Percentiles rank a stretch among this genome's conserved stretches.
Evolutionary conservation across 179 eudicot species (phyloP).

Genomic region (Drosera spatulata): DNA sequence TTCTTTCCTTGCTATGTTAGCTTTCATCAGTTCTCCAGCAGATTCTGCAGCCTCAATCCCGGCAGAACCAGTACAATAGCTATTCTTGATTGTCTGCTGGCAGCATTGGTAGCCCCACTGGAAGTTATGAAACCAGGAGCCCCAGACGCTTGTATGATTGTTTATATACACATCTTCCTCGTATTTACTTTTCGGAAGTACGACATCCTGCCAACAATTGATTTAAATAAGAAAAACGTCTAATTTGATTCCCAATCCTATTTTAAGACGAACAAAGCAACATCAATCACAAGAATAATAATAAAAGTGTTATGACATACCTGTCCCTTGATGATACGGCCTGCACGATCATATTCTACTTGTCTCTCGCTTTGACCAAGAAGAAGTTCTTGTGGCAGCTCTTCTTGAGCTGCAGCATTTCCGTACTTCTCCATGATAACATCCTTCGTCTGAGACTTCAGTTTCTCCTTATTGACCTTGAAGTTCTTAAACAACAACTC

Average conservation of each 20-base stretch:
- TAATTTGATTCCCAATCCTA: too few species aligned
- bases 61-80: constrained; percentile 91
- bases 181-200: constrained; percentile 74
- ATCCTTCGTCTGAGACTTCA: constrained; percentile 63
- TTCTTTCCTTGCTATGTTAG: constrained; percentile 91
- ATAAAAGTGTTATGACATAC: too few species aligned
- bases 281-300: too few species aligned
- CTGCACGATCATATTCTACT: constrained; percentile 91
- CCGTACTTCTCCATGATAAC: constrained; percentile 89
- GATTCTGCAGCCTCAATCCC: constrained; percentile 97
- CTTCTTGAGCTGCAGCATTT: constrained; percentile 71
- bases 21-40: constrained; percentile 80
- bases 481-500: constrained; percentile 71
- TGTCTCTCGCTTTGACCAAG: constrained; percentile 89
- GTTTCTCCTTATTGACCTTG: constrained; percentile 62
- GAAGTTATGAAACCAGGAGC: constrained; percentile 88
- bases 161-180: constrained; percentile 76
- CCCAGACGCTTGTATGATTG: constrained; percentile 85
- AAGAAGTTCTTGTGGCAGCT: constrained; percentile 71
- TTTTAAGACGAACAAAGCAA: too few species aligned
- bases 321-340: constrained; percentile 83
- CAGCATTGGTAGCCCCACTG: constrained; percentile 97
- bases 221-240: neutral
- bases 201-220: constrained; percentile 26
- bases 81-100: constrained; percentile 62